phyloP scores from a whole-genome alignment of 495 filamentous ascomycete species.

The Podospora appendiculata region DNA sequence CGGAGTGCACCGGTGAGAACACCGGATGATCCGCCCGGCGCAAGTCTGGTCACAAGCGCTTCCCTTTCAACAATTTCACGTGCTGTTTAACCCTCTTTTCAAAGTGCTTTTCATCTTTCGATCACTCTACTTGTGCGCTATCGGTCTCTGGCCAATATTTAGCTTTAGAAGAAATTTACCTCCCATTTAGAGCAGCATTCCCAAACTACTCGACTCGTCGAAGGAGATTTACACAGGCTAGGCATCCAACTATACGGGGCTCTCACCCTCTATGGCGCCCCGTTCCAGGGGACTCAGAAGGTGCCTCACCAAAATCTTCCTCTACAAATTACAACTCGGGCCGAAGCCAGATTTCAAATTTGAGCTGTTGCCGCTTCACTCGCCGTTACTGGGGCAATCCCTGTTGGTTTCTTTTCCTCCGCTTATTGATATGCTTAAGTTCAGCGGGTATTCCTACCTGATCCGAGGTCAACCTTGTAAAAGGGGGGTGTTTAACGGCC shows the following conservation, averaged over 20 bases:
- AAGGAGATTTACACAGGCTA: conserved; percentile 51
- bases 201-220: conserved; percentile 63
- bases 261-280: conserved; percentile 55
- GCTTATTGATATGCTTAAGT: conserved; percentile 74
- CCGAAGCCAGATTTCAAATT: not conserved
- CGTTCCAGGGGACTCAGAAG: conserved; percentile 56
- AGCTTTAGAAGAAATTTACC: conserved; percentile 67
- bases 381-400: conserved; percentile 46
- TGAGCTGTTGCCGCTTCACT: not conserved
- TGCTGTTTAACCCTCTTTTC: conserved; percentile 67
- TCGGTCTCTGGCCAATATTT: conserved; percentile 65
- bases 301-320: conserved; percentile 49
- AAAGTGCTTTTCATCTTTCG: conserved; percentile 69
- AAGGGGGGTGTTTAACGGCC: conserved; percentile 13
- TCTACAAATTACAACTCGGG: conserved; percentile 53
- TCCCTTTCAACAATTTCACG: conserved; percentile 73
- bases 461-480: conserved; percentile 53
- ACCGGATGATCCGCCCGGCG: conserved; percentile 42
- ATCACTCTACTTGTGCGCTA: conserved; percentile 70
- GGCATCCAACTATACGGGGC: conserved; percentile 45
- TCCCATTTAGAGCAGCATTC: conserved; percentile 66
- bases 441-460: conserved; percentile 63
- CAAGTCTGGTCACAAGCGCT: conserved; percentile 60
- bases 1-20: conserved; percentile 50
- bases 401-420: conserved; percentile 68